Conservation (phyloP, 2,329 filamentous ascomycete genomes). For the Neonectria sp. region DNA sequence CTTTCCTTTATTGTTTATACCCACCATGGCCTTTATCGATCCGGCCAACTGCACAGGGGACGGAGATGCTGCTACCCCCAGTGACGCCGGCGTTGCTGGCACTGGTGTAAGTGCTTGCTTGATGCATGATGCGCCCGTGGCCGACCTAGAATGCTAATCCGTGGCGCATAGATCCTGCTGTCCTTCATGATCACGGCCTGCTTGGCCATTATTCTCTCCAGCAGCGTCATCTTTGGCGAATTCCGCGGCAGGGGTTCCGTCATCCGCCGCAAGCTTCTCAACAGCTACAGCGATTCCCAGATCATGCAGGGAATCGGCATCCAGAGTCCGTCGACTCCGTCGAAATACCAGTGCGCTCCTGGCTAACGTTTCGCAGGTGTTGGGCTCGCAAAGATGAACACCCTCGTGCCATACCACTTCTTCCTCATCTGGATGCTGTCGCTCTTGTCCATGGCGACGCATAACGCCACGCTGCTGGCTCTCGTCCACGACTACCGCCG, state of each 20-base stretch:
- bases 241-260: constrained; percentile 62
- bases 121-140: not conserved
- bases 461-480: constrained; percentile 76
- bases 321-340: constrained; percentile 58
- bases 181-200: constrained; percentile 77
- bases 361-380: constrained; percentile 53
- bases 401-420: constrained; percentile 77
- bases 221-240: constrained; percentile 71
- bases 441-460: constrained; percentile 75
- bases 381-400: constrained; percentile 71
- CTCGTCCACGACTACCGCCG: constrained; percentile 76
- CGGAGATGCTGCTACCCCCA: constrained; percentile 52
- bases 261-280: constrained; percentile 75
- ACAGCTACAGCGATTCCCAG: constrained; percentile 77
- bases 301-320: constrained; percentile 80
- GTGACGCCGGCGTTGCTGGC: constrained; percentile 71
- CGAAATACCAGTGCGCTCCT: not conserved
- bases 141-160: constrained; percentile 26
- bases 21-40: constrained; percentile 71
- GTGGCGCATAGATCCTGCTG: constrained; percentile 59
- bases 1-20: not conserved
- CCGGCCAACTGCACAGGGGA: constrained; percentile 75
- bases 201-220: constrained; percentile 69
- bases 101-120: constrained; percentile 63
- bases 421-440: constrained; percentile 80